Percentiles rank a stretch among this genome's conserved stretches.
phyloP scores from a whole-genome alignment of 495 filamentous ascomycete species.

The Hyaloscypha hepaticicola region DNA sequence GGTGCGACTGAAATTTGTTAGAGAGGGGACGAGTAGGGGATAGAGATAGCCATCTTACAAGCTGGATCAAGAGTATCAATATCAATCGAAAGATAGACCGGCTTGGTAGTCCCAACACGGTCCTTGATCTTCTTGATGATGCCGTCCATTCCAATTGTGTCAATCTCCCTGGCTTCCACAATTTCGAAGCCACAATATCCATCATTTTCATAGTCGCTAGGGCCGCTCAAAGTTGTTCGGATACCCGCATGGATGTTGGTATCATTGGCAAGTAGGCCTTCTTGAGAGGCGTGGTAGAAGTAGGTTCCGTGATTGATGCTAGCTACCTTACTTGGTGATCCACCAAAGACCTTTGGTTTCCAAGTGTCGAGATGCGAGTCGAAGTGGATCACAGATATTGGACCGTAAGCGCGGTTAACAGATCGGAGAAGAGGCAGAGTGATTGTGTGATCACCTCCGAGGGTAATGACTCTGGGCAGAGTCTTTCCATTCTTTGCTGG shows the following conservation, averaged over 20 bases:
- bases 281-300: constrained; percentile 71
- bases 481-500: constrained; percentile 53
- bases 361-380: constrained; percentile 62
- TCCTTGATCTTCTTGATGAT: constrained; percentile 73
- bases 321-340: constrained; percentile 62
- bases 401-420: constrained; percentile 63
- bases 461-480: constrained; percentile 58
- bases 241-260: constrained; percentile 80
- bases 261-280: constrained; percentile 72
- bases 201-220: constrained; percentile 74
- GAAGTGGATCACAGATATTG: constrained; percentile 66
- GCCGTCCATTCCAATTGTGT: constrained; percentile 66
- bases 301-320: constrained; percentile 77
- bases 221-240: constrained; percentile 70
- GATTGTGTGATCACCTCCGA: constrained; percentile 68
- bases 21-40: neutral
- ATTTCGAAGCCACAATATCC: constrained; percentile 77
- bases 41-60: constrained; percentile 43
- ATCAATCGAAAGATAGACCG: constrained; percentile 74
- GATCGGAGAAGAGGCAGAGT: constrained; percentile 61
- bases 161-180: constrained; percentile 74
- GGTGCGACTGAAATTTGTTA: constrained; percentile 55
- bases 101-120: constrained; percentile 62
- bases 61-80: constrained; percentile 80
- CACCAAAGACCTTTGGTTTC: constrained; percentile 62